Evolutionary conservation across 768 basidiomycete species (phyloP), one percentile per base, ranked within the genome.

Genomic region (Lentinula detonsa): DNA sequence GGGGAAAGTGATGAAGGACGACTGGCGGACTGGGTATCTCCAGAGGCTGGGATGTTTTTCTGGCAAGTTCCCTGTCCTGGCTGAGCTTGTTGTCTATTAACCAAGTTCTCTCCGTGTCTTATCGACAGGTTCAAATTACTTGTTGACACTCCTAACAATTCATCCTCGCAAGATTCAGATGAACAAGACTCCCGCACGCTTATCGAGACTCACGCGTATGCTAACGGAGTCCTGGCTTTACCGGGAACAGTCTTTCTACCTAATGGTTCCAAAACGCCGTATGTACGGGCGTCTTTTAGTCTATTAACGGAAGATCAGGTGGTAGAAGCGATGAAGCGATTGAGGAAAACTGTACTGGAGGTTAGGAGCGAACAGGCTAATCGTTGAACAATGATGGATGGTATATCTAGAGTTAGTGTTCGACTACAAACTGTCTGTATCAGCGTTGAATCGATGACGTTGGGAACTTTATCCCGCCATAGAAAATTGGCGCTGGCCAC

Each of bases 21-120:
- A 2, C 76, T 95, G 35, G 93, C 86, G 16, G 84, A 88, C 71
- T 90, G 88, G 88, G 75, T 69, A 58, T 72, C 77, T 0, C 91
- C 91, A 8, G 85, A 87, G 66, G 85, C 90, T 23, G 90, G 91
- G 64, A 91, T 95, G 91, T 95, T 96, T 78, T 86, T 93, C 71
- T 95, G 91, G 90, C 87, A 43, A 28, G 84, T 76, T 68, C 3
- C 49, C 70, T 67, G 59, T 59, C 67, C 11, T 10, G 28, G 39
- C 42, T 52, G 34, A 7, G 50, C 28, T 31, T 28, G 37, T 5
- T 28, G n/a, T 13, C 28, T 5, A 37, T 31, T 23, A n/a, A 33
- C 18, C n/a, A 0, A n/a, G 16, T 28, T 28, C 28, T 28, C 28
- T 28, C 3, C 28, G 28, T 3, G 3, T 39, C 18, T 11, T n/a